Base-by-base conservation (phyloP, 1,284 basidiomycete species). In the Schizopora paradoxa region DNA sequence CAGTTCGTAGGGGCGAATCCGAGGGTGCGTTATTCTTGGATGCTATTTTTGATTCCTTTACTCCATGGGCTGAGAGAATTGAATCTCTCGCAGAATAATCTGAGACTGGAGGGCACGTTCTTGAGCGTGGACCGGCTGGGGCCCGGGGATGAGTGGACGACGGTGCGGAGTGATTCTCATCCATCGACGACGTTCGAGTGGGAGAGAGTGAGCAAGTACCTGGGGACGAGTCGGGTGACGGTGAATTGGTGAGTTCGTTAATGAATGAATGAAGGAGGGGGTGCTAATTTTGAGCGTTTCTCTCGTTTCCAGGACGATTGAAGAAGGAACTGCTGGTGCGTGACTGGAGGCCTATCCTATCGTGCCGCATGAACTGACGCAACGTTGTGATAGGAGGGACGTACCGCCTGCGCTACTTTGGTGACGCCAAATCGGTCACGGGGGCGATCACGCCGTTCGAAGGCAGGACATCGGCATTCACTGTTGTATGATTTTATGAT, bases 1-100 rank as follows among this genome's bases (percentile, higher is more conserved):
- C 66, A 72, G 39, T 91, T 91, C 51, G 78, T 86, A 38, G 86
- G 82, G 49, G 87, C 86, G 31, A 86, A 88, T 62, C 88, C 87
- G 0, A 72, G 87, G 61, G 84, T 86, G 51, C 53, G 76, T 59
- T 14, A 29, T 38, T 32, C 2, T 43, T 29, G 26, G 21, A 38
- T 23, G 39, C 21, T 31, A 40, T 39, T 31, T 31, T 41, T 40
- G 29, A 22, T 39, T 46, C 32, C 36, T 5, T 48, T 50, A 19
- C 50, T 41, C 11, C 18, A 28, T 19, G 10, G 14, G 11, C 3
- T 10, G 16, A 25, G 13, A 22, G 25, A 14, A n/a, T 31, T 14
- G 14, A n/a, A 37, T 36, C 6, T 37, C n/a, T 5, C 32, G 34
- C 54, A 87, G 83, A 91, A 91, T 60, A 86, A 91, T 58, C 72